phyloP scores from a whole-genome alignment of 805 yeast genomes.

The Metschnikowia kofuensis region DNA sequence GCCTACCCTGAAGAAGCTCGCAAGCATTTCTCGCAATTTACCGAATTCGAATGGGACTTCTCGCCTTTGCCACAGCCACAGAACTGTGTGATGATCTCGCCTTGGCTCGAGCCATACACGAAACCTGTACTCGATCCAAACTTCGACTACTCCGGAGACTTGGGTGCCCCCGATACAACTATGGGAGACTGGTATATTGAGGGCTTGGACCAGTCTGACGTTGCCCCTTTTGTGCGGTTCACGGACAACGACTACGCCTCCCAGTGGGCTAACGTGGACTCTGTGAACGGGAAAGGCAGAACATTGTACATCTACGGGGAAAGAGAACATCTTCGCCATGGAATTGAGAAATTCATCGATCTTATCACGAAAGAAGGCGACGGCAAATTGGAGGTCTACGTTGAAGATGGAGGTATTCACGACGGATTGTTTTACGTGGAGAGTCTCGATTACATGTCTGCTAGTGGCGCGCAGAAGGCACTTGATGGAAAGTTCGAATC shows the following conservation, averaged over 20 bases:
- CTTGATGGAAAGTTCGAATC: slow-evolving; percentile 24
- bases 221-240: slow-evolving; percentile 22
- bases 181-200: slow-evolving; percentile 35
- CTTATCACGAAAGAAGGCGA: slow-evolving; percentile 17
- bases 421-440: slow-evolving; percentile 34
- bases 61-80: slow-evolving; percentile 27
- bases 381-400: slow-evolving; percentile 18
- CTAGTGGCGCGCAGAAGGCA: slow-evolving; percentile 21
- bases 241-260: slow-evolving; percentile 21
- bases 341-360: slow-evolving; percentile 25
- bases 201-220: slow-evolving; percentile 16
- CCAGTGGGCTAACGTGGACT: slow-evolving; percentile 27
- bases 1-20: slow-evolving; percentile 32
- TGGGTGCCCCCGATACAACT: slow-evolving; percentile 25
- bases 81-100: slow-evolving; percentile 28
- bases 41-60: slow-evolving; percentile 19
- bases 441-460: slow-evolving; percentile 28
- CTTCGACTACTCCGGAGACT: slow-evolving; percentile 27
- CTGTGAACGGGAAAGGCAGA: slow-evolving; percentile 20
- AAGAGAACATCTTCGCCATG: slow-evolving; percentile 31
- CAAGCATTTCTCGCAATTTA: slow-evolving; percentile 21
- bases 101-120: slow-evolving; percentile 36
- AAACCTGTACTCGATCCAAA: slow-evolving; percentile 24
- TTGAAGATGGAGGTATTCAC: slow-evolving; percentile 36
- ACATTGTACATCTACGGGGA: slow-evolving; percentile 30